A percentile compares a stretch with the other conserved stretches of the same genome.
Conservation (phyloP, 2,329 filamentous ascomycete species). For the Tolypocladium guangdongense region DNA sequence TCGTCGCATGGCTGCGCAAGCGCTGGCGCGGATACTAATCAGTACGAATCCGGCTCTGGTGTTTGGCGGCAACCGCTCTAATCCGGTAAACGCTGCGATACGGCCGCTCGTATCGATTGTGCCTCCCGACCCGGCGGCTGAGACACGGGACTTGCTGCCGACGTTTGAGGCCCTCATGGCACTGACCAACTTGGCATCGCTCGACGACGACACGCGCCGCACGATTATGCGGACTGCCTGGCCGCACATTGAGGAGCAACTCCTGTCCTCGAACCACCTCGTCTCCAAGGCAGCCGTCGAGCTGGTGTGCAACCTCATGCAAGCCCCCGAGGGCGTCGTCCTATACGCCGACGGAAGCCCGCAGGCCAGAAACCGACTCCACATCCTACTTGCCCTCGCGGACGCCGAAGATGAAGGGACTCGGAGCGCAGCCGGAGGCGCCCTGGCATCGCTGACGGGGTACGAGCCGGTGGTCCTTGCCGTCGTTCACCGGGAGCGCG, state of each 20-base stretch:
- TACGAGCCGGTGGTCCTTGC: conserved; percentile 65
- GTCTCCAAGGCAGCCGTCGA: conserved; percentile 79
- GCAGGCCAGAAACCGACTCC: conserved; percentile 61
- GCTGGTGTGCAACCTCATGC: conserved; percentile 82
- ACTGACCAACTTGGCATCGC: conserved; percentile 84
- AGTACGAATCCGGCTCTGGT: conserved; percentile 75
- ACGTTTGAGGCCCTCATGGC: conserved; percentile 86
- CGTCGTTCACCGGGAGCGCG: conserved; percentile 59
- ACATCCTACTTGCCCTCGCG: conserved; percentile 76
- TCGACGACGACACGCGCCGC: conserved; percentile 52
- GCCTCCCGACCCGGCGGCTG: conserved; percentile 47
- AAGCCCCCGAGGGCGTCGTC: conserved; percentile 52
- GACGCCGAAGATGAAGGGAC: conserved; percentile 76
- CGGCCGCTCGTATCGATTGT: conserved; percentile 71
- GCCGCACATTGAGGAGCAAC: conserved; percentile 68
- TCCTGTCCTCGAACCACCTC: conserved; percentile 64
- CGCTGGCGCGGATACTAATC: conserved; percentile 75
- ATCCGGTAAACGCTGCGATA: conserved; percentile 68
- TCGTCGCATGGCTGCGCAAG: conserved; percentile 59
- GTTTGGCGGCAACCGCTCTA: conserved; percentile 67
- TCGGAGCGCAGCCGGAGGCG: conserved; percentile 75
- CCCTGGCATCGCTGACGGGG: conserved; percentile 71
- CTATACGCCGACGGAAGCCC: conserved; percentile 58
- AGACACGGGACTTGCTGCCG: conserved; percentile 69
- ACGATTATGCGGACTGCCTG: conserved; percentile 66